These are phyloP conservation scores for Fusarium annulatum DNA, from an alignment of 2,329 filamentous ascomycete genomes.

Conservation along the genomic window DNA sequence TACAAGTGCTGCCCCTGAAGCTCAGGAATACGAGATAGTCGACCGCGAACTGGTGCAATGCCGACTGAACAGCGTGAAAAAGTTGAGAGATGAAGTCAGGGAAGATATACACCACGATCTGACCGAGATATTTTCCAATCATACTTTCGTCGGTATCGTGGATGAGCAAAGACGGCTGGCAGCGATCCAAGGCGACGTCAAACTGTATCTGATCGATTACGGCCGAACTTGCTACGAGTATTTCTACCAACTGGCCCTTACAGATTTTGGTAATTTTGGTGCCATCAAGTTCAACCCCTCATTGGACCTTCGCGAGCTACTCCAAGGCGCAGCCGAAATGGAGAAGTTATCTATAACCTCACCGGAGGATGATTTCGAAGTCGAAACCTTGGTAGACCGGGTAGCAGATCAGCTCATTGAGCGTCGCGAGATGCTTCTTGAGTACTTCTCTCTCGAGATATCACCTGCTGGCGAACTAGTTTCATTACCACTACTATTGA, in stretches of 20 bases:
- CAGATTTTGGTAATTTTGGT: conserved; percentile 96
- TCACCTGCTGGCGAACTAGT: conserved; percentile 80
- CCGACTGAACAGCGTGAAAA: conserved; percentile 85
- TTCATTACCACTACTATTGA: conserved; percentile 85
- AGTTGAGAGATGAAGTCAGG: conserved; percentile 83
- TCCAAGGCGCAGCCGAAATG: conserved; percentile 77
- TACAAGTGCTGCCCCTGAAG: conserved; percentile 55
- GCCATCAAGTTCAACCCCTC: conserved; percentile 82
- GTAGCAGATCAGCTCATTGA: conserved; percentile 77
- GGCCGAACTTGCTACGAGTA: conserved; percentile 87
- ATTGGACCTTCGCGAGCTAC: conserved; percentile 75
- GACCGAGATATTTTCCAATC: conserved; percentile 86
- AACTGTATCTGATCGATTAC: conserved; percentile 93
- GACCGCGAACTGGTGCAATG: conserved; percentile 77
- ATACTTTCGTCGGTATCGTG: conserved; percentile 94
- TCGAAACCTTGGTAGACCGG: conserved; percentile 71
- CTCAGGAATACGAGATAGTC: conserved; percentile 76
- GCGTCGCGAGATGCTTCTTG: conserved; percentile 84
- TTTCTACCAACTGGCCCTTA: conserved; percentile 94
- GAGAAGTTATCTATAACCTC: conserved; percentile 65
- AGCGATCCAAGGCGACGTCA: conserved; percentile 93
- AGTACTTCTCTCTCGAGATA: conserved; percentile 92
- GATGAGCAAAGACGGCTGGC: conserved; percentile 87
- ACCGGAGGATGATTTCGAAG: conserved; percentile 69
- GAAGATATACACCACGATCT: conserved; percentile 85